Percentiles rank a stretch among this genome's conserved stretches.
These are phyloP conservation scores for Populus tremula DNA, from an alignment of 345 rosid genomes.

Conservation along the genomic window DNA sequence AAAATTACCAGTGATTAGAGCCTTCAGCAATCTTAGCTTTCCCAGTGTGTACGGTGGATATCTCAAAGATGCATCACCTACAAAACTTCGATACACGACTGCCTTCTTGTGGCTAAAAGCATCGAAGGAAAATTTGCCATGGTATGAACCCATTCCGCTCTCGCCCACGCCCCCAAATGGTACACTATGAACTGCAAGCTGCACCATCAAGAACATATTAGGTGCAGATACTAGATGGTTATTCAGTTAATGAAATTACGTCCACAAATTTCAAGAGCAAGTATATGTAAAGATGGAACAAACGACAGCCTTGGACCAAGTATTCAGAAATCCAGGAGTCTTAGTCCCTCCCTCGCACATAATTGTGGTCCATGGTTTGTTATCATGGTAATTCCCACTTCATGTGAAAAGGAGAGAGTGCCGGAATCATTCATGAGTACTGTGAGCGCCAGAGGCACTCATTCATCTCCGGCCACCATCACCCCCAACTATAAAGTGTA, in stretches of 20 bases:
- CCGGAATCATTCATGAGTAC: background rate
- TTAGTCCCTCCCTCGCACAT: background rate
- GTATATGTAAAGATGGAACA: background rate
- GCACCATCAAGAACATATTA: slow-evolving; percentile 18
- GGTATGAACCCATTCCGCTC: slow-evolving; percentile 90
- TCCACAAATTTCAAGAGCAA: background rate
- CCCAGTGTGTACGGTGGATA: slow-evolving; percentile 74
- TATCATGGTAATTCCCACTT: background rate
- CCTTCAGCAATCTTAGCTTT: slow-evolving; percentile 64
- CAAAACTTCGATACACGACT: slow-evolving; percentile 62
- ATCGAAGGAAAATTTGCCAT: slow-evolving; percentile 93
- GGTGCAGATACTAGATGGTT: background rate
- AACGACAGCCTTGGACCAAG: background rate
- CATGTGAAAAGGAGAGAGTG: background rate
- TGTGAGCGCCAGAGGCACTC: background rate
- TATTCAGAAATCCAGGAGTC: background rate
- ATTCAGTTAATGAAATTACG: background rate
- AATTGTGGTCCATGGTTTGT: background rate
- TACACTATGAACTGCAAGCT: slow-evolving; percentile 61
- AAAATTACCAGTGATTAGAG: slow-evolving; percentile 49
- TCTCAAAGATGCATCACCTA: slow-evolving; percentile 58
- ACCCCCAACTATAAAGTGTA: background rate
- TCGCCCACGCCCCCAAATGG: slow-evolving; percentile 99
- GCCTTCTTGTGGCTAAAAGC: slow-evolving; percentile 96
- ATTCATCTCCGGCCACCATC: background rate